A percentile compares a stretch with the other conserved stretches of the same genome.
These are phyloP conservation scores for Cutaneotrichosporon daszewskae DNA, from an alignment of 1,284 basidiomycete species.

Conservation along the genomic window DNA sequence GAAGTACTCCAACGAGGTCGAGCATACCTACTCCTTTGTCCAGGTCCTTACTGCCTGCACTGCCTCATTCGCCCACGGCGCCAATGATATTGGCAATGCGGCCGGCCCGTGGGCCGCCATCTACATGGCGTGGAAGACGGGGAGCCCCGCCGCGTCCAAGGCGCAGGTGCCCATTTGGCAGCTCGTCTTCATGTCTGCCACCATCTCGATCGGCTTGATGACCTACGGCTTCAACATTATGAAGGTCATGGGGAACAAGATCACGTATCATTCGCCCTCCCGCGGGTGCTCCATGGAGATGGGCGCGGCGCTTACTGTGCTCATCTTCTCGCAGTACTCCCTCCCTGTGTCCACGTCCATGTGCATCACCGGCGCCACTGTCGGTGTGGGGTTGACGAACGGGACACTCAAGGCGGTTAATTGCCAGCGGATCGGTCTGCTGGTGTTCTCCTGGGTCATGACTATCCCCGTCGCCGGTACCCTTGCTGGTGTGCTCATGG, in stretches of 20 bases:
- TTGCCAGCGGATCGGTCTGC: constrained; percentile 35
- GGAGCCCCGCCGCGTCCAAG: constrained; percentile 36
- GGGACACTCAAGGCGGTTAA: constrained; percentile 46
- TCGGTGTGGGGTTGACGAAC: constrained; percentile 50
- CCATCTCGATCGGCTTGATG: constrained; percentile 48
- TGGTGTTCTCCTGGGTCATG: constrained; percentile 36
- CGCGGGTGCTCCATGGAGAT: constrained; percentile 52
- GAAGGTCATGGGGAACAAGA: constrained; percentile 50
- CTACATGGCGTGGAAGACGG: constrained; percentile 45
- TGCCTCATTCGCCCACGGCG: constrained; percentile 51
- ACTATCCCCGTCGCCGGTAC: constrained; percentile 48
- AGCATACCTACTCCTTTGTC: constrained; percentile 50
- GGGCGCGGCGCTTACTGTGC: constrained; percentile 49
- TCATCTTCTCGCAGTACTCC: constrained; percentile 48
- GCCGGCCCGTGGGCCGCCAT: constrained; percentile 50
- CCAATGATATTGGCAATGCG: constrained; percentile 48
- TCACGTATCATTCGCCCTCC: constrained; percentile 50
- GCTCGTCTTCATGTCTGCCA: constrained; percentile 42
- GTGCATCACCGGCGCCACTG: constrained; percentile 51
- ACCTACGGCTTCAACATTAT: constrained; percentile 48
- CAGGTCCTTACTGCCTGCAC: constrained; percentile 51
- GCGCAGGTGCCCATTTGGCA: constrained; percentile 49
- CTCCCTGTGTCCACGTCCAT: constrained; percentile 49
- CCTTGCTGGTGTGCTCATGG: constrained; percentile 41
- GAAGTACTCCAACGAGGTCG: constrained; percentile 50